Percentiles rank a stretch among this genome's conserved stretches.
phyloP scores from a whole-genome alignment of 1,139 yeast genomes.

The Kodamaea alishanica region DNA sequence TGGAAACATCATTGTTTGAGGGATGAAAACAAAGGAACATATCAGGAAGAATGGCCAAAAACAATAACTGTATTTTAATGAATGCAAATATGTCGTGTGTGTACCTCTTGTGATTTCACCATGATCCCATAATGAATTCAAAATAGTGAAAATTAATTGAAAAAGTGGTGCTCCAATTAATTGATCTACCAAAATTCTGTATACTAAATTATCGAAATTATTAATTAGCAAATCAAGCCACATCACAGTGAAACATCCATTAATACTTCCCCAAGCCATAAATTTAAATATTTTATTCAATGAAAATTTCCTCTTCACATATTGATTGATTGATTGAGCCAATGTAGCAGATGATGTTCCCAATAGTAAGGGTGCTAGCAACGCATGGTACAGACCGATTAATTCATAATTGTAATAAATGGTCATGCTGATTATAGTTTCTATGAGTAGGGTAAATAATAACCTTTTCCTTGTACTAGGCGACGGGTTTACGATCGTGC shows the following conservation, averaged over 20 bases:
- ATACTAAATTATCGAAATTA: constrained; percentile 29
- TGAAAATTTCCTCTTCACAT: constrained; percentile 38
- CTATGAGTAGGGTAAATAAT: constrained; percentile 19
- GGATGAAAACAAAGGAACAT: constrained; percentile 46
- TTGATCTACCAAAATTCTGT: constrained; percentile 51
- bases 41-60: constrained; percentile 60
- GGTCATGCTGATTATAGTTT: constrained; percentile 20
- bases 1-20: constrained; percentile 50
- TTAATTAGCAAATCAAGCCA: constrained; percentile 53
- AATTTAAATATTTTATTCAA: constrained; percentile 46
- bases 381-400: constrained; percentile 17
- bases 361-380: constrained; percentile 38
- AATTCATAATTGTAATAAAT: constrained; percentile 29
- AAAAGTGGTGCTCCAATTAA: constrained; percentile 51
- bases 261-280: constrained; percentile 57
- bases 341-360: constrained; percentile 52
- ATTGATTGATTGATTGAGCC: constrained; percentile 58
- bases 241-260: constrained; percentile 52
- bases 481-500: neutral
- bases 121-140: constrained; percentile 55
- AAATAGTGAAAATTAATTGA: constrained; percentile 48
- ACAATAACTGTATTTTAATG: constrained; percentile 51
- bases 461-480: constrained; percentile 1
- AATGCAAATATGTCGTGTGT: constrained; percentile 37
- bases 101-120: constrained; percentile 31